phyloP scores from a whole-genome alignment of 129 eudicot genomes.

The Lactuca saligna region DNA sequence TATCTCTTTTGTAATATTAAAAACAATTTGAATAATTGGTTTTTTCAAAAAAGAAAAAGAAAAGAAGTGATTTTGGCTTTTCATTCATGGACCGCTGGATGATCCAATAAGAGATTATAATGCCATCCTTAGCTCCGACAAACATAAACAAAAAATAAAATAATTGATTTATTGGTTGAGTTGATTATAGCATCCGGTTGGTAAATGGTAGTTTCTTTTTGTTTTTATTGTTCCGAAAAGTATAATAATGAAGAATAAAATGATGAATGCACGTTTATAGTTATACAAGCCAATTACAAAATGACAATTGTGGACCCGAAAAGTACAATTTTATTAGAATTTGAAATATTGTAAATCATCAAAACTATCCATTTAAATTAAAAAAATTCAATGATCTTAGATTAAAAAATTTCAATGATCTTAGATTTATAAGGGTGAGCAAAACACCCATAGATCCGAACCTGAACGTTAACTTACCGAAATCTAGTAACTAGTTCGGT shows the following conservation, averaged over 20 bases:
- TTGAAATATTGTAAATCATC: not conserved
- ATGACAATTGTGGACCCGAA: conserved; percentile 20
- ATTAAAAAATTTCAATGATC: too few species aligned
- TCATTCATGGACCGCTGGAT: not conserved
- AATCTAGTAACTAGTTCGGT: too few species aligned
- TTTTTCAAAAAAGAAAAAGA: not conserved
- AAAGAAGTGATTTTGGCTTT: not conserved
- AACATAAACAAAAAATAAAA: conserved; percentile 7
- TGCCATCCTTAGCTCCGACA: conserved; percentile 13
- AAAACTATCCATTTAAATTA: too few species aligned
- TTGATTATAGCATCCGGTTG: conserved; percentile 18
- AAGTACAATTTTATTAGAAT: conserved; percentile 2
- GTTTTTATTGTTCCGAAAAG: conserved; percentile 19
- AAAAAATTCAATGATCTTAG: too few species aligned
- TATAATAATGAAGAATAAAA: conserved; percentile 22
- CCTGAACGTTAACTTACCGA: too few species aligned
- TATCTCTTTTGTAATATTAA: not conserved
- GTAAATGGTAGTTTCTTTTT: conserved; percentile 16
- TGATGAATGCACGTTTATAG: conserved; percentile 27
- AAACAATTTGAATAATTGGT: not conserved
- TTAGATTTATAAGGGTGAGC: too few species aligned
- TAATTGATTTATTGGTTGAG: not conserved
- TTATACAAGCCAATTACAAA: conserved; percentile 14
- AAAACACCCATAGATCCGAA: too few species aligned
- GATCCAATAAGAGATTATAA: not conserved